A percentile compares a stretch with the other conserved stretches of the same genome.
Evolutionary conservation across 352 stramenopile species (phyloP).

Genomic region (Pythium monospermum): DNA sequence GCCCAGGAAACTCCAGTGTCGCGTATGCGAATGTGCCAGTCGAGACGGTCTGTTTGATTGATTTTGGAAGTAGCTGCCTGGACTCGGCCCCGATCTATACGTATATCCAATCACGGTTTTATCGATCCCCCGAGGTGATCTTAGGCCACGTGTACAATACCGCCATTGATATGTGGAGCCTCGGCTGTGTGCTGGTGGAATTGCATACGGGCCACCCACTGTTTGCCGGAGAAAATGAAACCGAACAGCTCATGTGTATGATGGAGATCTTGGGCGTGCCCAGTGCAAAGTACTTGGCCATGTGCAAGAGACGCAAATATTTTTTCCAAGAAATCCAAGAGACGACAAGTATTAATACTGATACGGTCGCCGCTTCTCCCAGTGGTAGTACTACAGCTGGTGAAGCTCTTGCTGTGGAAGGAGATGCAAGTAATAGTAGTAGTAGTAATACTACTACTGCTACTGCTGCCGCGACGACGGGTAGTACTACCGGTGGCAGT

Average conservation of each 20-base stretch:
- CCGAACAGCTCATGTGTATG: constrained; percentile 83
- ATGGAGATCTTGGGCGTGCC: constrained; percentile 72
- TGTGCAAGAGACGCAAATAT: constrained; percentile 49
- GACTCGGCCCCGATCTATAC: constrained; percentile 85
- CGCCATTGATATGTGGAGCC: constrained; percentile 89
- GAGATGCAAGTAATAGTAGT: too few species aligned
- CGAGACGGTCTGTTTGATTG: constrained; percentile 85
- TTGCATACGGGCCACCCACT: constrained; percentile 74
- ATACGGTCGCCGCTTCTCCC: background rate
- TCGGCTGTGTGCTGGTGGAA: constrained; percentile 85
- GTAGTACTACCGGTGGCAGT: background rate
- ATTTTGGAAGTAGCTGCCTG: constrained; percentile 97
- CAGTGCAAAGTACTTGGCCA: constrained; percentile 32
- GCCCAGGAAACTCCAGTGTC: constrained; percentile 70
- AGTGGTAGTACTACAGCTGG: background rate
- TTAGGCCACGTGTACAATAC: constrained; percentile 84
- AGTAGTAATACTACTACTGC: background rate
- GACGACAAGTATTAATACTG: background rate
- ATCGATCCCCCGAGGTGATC: constrained; percentile 96
- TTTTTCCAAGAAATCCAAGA: constrained; percentile 48
- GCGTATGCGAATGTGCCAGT: constrained; percentile 41
- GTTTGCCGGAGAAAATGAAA: constrained; percentile 82
- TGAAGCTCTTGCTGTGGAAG: background rate
- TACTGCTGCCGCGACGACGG: background rate
- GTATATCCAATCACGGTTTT: constrained; percentile 98